Evolutionary conservation across 371 early-diverging fungal genomes (phyloP), one percentile per base, ranked within the genome.

Genomic region (Saksenaea vasiformis): DNA sequence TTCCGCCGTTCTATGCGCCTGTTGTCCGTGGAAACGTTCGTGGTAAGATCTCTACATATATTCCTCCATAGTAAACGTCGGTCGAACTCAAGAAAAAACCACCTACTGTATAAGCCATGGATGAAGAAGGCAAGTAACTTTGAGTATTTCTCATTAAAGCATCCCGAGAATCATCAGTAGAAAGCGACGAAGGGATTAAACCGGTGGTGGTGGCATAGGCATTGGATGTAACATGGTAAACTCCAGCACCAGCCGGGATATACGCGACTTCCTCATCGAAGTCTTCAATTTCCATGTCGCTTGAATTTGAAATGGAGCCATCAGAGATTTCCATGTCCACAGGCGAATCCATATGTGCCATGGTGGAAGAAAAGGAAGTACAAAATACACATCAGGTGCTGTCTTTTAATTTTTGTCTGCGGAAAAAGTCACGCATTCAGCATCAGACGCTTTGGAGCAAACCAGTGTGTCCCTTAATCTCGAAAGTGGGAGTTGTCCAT

Each of bases 291-390:
- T 59, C 65, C 65, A 64, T 63, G 27, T 63, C 65, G 27, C 59
- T 58, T 5, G 51, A 47, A 47, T 41, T 54, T 5, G 34, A 41
- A 31, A 58, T 59, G n/a, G 60, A 60, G 27, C 66, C 66, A n/a
- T 66, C 66, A 5, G 66, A 66, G 17, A 66, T 66, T 13, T 66
- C 66, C 66, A 66, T 66, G 37, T 66, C 66, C n/a, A 66, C 57
- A n/a, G 51, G 51, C 22, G 51, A 47, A 22, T 47, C 51, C 51
- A 47, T 47, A 22, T 47, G 51, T 17, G 51, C 22, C 51, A 47
- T 47, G n/a, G 43, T 47, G 51, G 22, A 47, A 47, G 24, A 22
- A 22, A 19, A 10, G 51, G 22, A 10, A 22, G 51, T 47, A 9
- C 19, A 47, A 22, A 22, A 22, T 11, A 11, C n/a, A n/a, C n/a